Percentiles rank a stretch among this genome's conserved stretches.
Evolutionary conservation across 2,329 filamentous ascomycete genomes (phyloP).

Genomic region (Trichoderma simmonsii): DNA sequence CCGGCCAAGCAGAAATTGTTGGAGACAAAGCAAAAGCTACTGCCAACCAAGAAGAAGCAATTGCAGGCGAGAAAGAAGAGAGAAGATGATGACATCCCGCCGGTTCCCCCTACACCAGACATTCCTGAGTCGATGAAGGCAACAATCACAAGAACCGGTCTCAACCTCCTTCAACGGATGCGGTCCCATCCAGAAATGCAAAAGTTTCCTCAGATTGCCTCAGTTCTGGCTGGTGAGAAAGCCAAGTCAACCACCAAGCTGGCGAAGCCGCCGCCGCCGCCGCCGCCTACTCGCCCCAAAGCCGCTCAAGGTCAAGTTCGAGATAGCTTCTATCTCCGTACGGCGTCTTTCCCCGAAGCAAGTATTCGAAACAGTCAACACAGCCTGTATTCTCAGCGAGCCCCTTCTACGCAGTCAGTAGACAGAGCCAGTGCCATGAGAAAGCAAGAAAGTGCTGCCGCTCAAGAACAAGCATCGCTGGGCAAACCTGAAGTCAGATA

Average conservation of each 20-base stretch:
- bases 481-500: conserved; percentile 7
- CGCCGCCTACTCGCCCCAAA: not conserved
- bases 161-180: conserved; percentile 31
- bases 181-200: conserved; percentile 24
- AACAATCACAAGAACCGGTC: conserved; percentile 25
- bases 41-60: not conserved
- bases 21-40: not conserved
- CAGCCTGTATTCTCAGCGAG: not conserved
- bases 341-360: not conserved
- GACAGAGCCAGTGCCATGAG: not conserved
- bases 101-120: conserved; percentile 30
- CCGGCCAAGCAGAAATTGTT: not conserved
- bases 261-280: not conserved
- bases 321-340: conserved; percentile 9
- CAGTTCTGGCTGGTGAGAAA: not conserved
- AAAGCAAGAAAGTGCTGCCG: not conserved
- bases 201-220: not conserved
- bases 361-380: not conserved
- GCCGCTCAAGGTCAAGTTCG: not conserved
- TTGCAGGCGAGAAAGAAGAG: conserved; percentile 14
- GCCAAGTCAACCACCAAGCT: conserved; percentile 4
- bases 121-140: conserved; percentile 31
- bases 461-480: not conserved
- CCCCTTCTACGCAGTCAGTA: not conserved
- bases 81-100: conserved; percentile 21